phyloP scores from a whole-genome alignment of 129 eudicot genomes.

The Kitagawia praeruptora region DNA sequence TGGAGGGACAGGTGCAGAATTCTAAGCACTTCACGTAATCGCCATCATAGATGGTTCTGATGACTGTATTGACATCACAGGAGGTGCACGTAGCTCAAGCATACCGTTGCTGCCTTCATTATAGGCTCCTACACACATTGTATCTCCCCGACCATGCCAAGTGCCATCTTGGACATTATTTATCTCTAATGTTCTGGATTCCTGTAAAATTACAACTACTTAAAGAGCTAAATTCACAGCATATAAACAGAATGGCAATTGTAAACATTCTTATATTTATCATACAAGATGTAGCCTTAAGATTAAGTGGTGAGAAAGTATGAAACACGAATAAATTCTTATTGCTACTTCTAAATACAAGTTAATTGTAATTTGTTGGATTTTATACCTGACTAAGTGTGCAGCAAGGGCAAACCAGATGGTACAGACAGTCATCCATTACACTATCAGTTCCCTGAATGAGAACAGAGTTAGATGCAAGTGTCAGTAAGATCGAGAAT shows the following conservation, averaged over 20 bases:
- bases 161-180: constrained; percentile 84
- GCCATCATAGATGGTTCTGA: constrained; percentile 18
- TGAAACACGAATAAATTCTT: background rate
- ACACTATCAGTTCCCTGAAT: constrained; percentile 66
- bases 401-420: constrained; percentile 83
- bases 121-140: constrained; percentile 65
- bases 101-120: constrained; percentile 43
- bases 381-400: constrained; percentile 61
- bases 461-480: constrained; percentile 1
- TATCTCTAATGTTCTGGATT: constrained; percentile 79
- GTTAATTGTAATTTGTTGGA: background rate
- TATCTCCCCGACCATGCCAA: constrained; percentile 95
- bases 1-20: constrained; percentile 13
- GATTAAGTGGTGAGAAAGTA: background rate
- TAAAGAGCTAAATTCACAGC: background rate
- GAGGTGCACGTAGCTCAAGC: constrained; percentile 49
- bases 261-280: background rate
- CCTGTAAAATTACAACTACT: constrained; percentile 31
- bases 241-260: background rate
- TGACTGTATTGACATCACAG: constrained; percentile 41
- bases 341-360: background rate
- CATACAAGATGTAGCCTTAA: background rate
- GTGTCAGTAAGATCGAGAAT: background rate
- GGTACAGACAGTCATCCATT: constrained; percentile 73
- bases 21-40: background rate